Conservation (phyloP, 345 rosid species). For the Rhizophora mangle region DNA sequence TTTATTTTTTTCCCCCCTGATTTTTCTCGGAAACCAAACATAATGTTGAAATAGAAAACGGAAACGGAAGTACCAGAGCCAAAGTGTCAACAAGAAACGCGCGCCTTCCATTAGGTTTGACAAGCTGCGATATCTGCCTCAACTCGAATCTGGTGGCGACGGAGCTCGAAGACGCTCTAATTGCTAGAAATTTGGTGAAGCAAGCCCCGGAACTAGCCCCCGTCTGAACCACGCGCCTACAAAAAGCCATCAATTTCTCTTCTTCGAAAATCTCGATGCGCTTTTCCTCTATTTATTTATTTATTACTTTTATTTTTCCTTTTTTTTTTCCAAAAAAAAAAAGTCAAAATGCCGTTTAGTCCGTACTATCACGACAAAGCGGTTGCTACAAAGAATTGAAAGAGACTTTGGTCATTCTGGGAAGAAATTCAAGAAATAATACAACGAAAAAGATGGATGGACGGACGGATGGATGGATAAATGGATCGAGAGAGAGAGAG, state of each 20-base stretch:
- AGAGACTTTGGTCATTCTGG: no score
- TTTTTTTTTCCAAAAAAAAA: no score
- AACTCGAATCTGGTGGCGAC: conserved; percentile 16
- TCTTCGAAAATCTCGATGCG: background rate
- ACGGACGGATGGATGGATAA: no score
- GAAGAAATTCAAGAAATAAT: no score
- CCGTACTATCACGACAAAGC: no score
- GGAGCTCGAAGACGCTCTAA: conserved; percentile 19
- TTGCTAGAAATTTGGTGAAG: conserved; percentile 25
- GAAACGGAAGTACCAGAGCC: conserved; percentile 53
- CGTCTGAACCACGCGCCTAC: conserved; percentile 38
- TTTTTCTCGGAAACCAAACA: background rate
- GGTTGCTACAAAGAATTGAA: no score
- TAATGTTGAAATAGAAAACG: background rate
- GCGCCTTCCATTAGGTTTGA: conserved; percentile 56
- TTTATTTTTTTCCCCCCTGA: background rate
- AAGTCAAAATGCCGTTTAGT: no score
- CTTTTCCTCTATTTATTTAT: background rate
- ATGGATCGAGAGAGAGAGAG: no score
- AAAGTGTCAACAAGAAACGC: conserved; percentile 94
- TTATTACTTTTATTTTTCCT: no score
- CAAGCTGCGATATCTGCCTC: conserved; percentile 61
- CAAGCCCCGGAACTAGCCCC: conserved; percentile 34
- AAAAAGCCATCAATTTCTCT: conserved; percentile 42
- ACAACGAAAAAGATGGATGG: no score